These are phyloP conservation scores for Prunus yedoensis DNA, from an alignment of 331 rosid species.

Conservation along the genomic window DNA sequence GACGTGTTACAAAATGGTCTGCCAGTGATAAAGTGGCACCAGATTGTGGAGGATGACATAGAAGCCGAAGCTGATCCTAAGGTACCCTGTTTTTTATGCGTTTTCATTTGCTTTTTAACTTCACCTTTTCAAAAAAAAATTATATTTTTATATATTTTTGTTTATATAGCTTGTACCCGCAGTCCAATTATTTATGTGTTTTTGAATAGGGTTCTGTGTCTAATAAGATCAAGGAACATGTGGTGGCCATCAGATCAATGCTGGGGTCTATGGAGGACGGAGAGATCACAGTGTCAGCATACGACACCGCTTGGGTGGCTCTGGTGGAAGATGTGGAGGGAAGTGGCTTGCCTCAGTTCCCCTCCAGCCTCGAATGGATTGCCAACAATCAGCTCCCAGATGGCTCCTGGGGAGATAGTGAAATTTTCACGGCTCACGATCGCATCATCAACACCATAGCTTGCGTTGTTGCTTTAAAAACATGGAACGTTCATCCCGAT, in stretches of 20 bases:
- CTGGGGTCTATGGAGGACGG: constrained; percentile 71
- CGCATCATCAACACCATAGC: constrained; percentile 78
- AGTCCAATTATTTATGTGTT: not conserved
- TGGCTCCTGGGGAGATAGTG: constrained; percentile 87
- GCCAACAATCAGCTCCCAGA: constrained; percentile 69
- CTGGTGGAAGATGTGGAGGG: constrained; percentile 55
- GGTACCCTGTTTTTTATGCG: constrained; percentile 15
- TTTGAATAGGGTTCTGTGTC: constrained; percentile 13
- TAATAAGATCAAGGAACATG: constrained; percentile 45
- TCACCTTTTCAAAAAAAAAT: not conserved
- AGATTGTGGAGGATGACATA: constrained; percentile 62
- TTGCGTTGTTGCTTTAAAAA: constrained; percentile 63
- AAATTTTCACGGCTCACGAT: constrained; percentile 65
- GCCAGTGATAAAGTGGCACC: constrained; percentile 64
- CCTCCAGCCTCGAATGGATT: constrained; percentile 75
- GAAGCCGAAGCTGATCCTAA: constrained; percentile 38
- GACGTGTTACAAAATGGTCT: constrained; percentile 54
- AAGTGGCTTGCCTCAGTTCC: constrained; percentile 61
- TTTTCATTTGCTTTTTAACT: not conserved
- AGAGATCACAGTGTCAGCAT: constrained; percentile 74
- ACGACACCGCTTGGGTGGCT: constrained; percentile 99
- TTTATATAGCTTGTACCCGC: not conserved
- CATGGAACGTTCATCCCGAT: constrained; percentile 65
- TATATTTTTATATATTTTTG: not conserved
- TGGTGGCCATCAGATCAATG: constrained; percentile 46